A percentile compares a stretch with the other conserved stretches of the same genome.
Evolutionary conservation across 495 filamentous ascomycete genomes (phyloP).

Genomic region (Lophium mytilinum): DNA sequence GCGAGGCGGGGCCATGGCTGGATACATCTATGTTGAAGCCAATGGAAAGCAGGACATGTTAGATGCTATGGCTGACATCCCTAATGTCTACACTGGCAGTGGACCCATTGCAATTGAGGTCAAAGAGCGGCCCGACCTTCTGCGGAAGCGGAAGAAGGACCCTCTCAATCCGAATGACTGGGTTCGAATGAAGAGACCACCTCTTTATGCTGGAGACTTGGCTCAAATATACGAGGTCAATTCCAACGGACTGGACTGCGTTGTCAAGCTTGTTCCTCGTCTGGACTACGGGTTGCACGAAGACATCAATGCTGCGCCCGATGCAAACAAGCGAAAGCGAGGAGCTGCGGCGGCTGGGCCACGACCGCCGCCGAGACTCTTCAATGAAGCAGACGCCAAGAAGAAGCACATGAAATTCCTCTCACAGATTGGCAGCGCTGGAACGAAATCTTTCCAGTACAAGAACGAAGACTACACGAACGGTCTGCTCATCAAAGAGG

Average conservation of each 20-base stretch:
- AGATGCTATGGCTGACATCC: slow-evolving; percentile 68
- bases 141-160: slow-evolving; percentile 80
- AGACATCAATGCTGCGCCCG: slow-evolving; percentile 52
- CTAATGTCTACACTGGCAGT: slow-evolving; percentile 64
- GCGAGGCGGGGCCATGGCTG: slow-evolving; percentile 73
- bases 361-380: slow-evolving; percentile 82
- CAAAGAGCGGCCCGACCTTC: slow-evolving; percentile 92
- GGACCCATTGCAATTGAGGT: slow-evolving; percentile 79
- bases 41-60: slow-evolving; percentile 77
- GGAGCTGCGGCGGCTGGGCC: slow-evolving; percentile 31
- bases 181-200: slow-evolving; percentile 74
- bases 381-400: slow-evolving; percentile 87
- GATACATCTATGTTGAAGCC: slow-evolving; percentile 93
- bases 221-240: slow-evolving; percentile 92
- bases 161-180: slow-evolving; percentile 82
- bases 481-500: slow-evolving; percentile 88
- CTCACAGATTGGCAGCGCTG: slow-evolving; percentile 1
- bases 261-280: slow-evolving; percentile 78
- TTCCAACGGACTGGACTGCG: slow-evolving; percentile 81
- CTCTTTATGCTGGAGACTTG: slow-evolving; percentile 77
- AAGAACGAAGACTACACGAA: slow-evolving; percentile 81
- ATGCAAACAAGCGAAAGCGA: slow-evolving; percentile 61
- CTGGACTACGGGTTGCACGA: slow-evolving; percentile 87
- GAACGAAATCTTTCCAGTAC: slow-evolving; percentile 71
- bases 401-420: slow-evolving; percentile 75